phyloP scores from a whole-genome alignment of 129 eudicot genomes.

The Flaveria robusta region DNA sequence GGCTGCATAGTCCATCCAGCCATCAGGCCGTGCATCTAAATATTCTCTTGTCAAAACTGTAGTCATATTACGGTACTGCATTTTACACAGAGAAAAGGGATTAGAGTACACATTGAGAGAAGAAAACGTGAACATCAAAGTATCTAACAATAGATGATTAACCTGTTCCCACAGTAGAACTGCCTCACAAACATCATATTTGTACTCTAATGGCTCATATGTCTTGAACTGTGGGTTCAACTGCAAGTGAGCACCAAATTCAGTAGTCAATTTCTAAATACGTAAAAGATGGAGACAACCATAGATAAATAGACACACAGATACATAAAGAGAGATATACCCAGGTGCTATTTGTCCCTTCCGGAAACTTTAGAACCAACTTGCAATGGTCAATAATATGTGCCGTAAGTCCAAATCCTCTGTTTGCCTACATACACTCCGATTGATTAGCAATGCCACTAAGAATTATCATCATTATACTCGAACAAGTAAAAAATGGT shows the following conservation, averaged over 20 bases:
- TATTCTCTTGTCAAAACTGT: constrained; percentile 96
- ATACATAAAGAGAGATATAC: constrained; percentile 39
- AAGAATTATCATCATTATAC: not conserved
- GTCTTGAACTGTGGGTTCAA: constrained; percentile 79
- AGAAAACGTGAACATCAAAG: not conserved
- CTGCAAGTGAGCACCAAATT: constrained; percentile 40
- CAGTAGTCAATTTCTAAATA: constrained; percentile 4
- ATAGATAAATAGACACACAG: not conserved
- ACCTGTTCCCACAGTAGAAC: constrained; percentile 97
- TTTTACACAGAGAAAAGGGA: constrained; percentile 34
- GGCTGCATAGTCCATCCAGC: constrained; percentile 97
- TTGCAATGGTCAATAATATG: constrained; percentile 87
- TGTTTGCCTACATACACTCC: constrained; percentile 68
- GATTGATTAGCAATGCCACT: not conserved
- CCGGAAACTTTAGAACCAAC: constrained; percentile 84
- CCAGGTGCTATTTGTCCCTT: constrained; percentile 97
- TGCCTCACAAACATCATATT: constrained; percentile 89
- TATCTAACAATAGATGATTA: constrained; percentile 11
- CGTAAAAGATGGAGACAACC: not conserved
- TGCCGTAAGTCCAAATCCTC: constrained; percentile 97
- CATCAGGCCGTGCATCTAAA: constrained; percentile 96
- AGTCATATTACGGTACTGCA: constrained; percentile 99
- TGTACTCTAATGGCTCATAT: constrained; percentile 89
- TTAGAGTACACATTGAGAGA: constrained; percentile 24
- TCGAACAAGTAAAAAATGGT: not conserved